Evolutionary conservation across 2,329 filamentous ascomycete species (phyloP).

Genomic region (Calonectria pauciramosa): DNA sequence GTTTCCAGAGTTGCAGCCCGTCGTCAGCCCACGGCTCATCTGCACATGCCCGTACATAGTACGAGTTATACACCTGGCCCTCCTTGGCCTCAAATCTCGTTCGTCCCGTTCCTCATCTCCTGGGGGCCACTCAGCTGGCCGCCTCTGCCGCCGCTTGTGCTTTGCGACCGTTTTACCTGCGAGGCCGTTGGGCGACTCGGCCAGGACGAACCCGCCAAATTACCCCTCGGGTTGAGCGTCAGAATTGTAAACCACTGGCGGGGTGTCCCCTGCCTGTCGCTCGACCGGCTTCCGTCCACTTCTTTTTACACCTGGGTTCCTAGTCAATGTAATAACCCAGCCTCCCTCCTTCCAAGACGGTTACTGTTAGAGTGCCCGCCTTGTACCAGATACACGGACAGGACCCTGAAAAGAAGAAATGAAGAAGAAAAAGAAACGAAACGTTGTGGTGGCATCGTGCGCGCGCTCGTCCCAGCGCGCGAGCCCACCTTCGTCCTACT

Average conservation of each 20-base stretch:
- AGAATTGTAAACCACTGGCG: conserved; percentile 23
- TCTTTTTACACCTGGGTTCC: conserved; percentile 21
- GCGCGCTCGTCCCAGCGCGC: conserved; percentile 31
- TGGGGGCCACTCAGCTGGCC: neutral
- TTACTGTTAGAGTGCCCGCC: neutral
- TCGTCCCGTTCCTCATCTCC: conserved; percentile 16
- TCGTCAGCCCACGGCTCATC: neutral
- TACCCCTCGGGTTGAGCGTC: conserved; percentile 15
- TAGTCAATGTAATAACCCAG: neutral
- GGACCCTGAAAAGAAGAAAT: conserved; percentile 37
- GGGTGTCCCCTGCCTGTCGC: conserved; percentile 44
- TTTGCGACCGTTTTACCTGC: conserved; percentile 5
- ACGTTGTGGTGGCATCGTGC: conserved; percentile 21
- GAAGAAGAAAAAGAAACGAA: conserved; percentile 19
- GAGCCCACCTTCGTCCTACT: conserved; percentile 22
- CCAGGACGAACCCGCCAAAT: neutral
- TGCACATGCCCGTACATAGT: neutral
- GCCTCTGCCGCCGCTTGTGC: conserved; percentile 3
- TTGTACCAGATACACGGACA: conserved; percentile 30
- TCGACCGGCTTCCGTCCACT: conserved; percentile 15
- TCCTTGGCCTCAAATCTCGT: neutral
- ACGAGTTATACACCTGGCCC: neutral
- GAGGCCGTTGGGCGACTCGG: conserved; percentile 21
- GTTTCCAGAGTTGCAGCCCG: neutral
- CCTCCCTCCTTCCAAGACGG: conserved; percentile 10